Percentiles rank a stretch among this genome's conserved stretches.
phyloP scores from a whole-genome alignment of 805 yeast species.

The Torulaspora quercuum region DNA sequence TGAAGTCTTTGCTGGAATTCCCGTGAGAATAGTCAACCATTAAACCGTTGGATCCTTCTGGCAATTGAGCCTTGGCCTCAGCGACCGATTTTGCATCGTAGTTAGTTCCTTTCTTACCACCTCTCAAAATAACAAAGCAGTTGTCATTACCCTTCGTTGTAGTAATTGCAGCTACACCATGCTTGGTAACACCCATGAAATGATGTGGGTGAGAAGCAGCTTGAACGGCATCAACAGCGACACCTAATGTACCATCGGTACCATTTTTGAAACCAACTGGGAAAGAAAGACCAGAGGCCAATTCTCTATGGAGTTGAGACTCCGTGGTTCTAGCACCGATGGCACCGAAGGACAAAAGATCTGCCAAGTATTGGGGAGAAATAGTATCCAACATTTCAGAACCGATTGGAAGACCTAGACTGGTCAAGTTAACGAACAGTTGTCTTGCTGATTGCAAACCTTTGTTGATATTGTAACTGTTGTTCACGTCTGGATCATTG shows the following conservation, averaged over 20 bases:
- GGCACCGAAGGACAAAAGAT: constrained; percentile 90
- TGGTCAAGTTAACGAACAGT: constrained; percentile 77
- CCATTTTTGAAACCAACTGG: constrained; percentile 99
- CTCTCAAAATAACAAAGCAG: constrained; percentile 92
- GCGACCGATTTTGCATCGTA: constrained; percentile 78
- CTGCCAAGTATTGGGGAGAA: constrained; percentile 92
- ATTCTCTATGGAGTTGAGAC: constrained; percentile 95
- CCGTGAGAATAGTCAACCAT: constrained; percentile 99
- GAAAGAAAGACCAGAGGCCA: constrained; percentile 97
- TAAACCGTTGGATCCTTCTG: constrained; percentile 43
- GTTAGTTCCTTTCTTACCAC: constrained; percentile 92
- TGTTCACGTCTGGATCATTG: constrained; percentile 93
- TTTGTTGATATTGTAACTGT: constrained; percentile 89
- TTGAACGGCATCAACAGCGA: constrained; percentile 89
- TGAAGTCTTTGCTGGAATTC: constrained; percentile 89
- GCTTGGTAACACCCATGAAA: constrained; percentile 95
- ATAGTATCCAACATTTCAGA: constrained; percentile 98
- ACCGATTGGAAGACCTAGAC: constrained; percentile 83
- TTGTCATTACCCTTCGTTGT: constrained; percentile 93
- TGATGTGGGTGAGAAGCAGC: constrained; percentile 93
- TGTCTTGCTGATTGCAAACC: constrained; percentile 86
- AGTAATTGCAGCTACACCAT: constrained; percentile 94
- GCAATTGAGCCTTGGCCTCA: constrained; percentile 65
- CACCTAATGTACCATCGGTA: constrained; percentile 91
- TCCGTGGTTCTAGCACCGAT: constrained; percentile 99